A percentile compares a stretch with the other conserved stretches of the same genome.
Conservation (phyloP, 306 rosid genomes). For the Castanospermum australe region DNA sequence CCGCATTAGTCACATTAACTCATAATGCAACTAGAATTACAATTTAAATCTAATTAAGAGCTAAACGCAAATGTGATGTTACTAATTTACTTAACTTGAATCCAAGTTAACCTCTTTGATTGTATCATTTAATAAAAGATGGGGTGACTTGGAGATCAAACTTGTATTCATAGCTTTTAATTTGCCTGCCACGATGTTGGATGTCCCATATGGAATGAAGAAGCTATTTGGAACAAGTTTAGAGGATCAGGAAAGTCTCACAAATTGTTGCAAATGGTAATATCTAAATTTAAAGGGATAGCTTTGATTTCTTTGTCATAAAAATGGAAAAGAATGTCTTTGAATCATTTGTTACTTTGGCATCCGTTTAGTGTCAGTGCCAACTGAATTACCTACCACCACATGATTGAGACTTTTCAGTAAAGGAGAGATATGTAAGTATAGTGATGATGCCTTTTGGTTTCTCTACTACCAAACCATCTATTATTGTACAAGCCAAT, state of each 20-base stretch:
- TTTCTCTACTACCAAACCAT: too few species aligned
- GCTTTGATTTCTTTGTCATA: not conserved
- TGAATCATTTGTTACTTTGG: conserved; percentile 8
- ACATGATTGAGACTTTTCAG: not conserved
- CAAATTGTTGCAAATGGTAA: not conserved
- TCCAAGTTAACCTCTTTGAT: too few species aligned
- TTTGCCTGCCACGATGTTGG: not conserved
- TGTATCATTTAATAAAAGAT: too few species aligned
- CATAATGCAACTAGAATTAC: too few species aligned
- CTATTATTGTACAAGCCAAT: too few species aligned
- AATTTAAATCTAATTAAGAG: too few species aligned
- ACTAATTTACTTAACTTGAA: too few species aligned
- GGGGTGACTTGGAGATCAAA: too few species aligned
- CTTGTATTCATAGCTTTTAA: not conserved
- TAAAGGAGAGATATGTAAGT: not conserved
- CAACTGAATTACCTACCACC: not conserved
- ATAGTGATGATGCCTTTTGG: too few species aligned
- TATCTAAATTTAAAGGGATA: not conserved
- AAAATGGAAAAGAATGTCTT: not conserved
- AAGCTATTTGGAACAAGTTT: not conserved
- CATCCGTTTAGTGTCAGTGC: not conserved
- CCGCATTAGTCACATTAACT: too few species aligned
- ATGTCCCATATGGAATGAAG: not conserved
- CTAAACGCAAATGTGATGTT: too few species aligned
- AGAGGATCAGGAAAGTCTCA: not conserved